Base-by-base conservation (phyloP, 139 green algal species). In the Raphidocelis subcapitata region DNA sequence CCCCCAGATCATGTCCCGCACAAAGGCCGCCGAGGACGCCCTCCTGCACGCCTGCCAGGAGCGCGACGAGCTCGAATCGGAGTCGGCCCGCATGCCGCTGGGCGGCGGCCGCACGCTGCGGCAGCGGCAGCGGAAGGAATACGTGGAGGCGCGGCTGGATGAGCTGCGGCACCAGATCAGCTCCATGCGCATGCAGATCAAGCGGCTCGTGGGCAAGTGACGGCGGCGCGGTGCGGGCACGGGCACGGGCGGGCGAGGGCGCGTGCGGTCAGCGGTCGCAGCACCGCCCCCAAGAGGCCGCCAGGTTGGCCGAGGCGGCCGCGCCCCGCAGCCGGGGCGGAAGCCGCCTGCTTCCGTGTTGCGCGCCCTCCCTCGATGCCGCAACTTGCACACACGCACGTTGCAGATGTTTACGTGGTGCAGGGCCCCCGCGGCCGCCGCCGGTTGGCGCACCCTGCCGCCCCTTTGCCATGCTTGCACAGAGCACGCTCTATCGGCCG, bases 111-210 rank as follows among this genome's bases (percentile, higher is more conserved):
- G 76, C 63, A 89, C 69, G 20, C n/a, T 83, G 29, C 37, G 71
- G n/a, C 75, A 87, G 65, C 81, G 85, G 26, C 69, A 73, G 47
- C 83, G 87, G 57, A 87, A 87, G 47, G 65, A 59, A 18, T 74
- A 82, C 36, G 79, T 92, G 67, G 85, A 92, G 75, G 33, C 55
- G 26, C 79, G 85, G 8, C 57, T 92, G 47, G 85, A 88, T 44
- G 60, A 44, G 10, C 65, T 91, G 2, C 49, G 54, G 15, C 59
- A 56, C 26, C 63, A 85, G 46, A 75, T 77, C 49, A 86, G 74
- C 56, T 67, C 33, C 24, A 70, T 79, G 24, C 79, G 85, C 23
- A 80, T 91, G 76, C 75, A 85, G 68, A 79, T 92, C 23, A 89
- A 86, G 57, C 32, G 57, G 12, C 49, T 84, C 46, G 74, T 74